These are phyloP conservation scores for Turnera subulata DNA, from an alignment of 345 rosid genomes.

Conservation along the genomic window DNA sequence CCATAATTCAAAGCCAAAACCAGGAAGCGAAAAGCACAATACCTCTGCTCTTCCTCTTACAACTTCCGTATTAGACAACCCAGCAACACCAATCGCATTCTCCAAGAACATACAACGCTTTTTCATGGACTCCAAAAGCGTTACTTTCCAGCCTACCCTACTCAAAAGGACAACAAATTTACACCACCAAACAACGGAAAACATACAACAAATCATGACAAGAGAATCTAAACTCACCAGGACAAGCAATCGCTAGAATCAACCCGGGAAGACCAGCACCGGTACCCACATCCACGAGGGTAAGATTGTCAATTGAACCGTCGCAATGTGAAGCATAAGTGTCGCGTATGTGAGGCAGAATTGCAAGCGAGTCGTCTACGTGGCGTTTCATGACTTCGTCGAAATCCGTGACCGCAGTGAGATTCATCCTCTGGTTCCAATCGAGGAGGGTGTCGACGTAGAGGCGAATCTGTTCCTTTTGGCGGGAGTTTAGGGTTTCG, in stretches of 20 bases:
- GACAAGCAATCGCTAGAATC: slow-evolving; percentile 75
- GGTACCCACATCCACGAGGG: slow-evolving; percentile 75
- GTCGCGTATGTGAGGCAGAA: slow-evolving; percentile 52
- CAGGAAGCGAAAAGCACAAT: not conserved
- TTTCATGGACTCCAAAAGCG: slow-evolving; percentile 76
- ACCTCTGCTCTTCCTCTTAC: slow-evolving; percentile 96
- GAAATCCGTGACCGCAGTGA: slow-evolving; percentile 68
- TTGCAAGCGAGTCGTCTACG: slow-evolving; percentile 79
- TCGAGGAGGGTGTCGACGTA: slow-evolving; percentile 69
- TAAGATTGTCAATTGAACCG: slow-evolving; percentile 34
- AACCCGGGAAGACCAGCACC: slow-evolving; percentile 93
- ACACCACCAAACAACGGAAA: not conserved
- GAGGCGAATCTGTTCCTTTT: slow-evolving; percentile 57
- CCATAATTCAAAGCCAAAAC: not conserved
- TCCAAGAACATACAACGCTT: slow-evolving; percentile 91
- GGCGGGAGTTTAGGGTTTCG: slow-evolving; percentile 45
- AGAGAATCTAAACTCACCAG: slow-evolving; percentile 34
- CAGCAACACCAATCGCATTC: slow-evolving; percentile 56
- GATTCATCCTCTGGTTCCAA: slow-evolving; percentile 94
- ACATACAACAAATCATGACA: not conserved
- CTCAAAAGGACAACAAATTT: not conserved
- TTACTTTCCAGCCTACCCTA: slow-evolving; percentile 70
- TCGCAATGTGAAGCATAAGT: slow-evolving; percentile 39
- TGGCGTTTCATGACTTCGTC: slow-evolving; percentile 77
- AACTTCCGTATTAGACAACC: slow-evolving; percentile 61